A percentile compares a stretch with the other conserved stretches of the same genome.
Conservation (phyloP, 2,329 filamentous ascomycete genomes). For the Pestalotiopsis fici region DNA sequence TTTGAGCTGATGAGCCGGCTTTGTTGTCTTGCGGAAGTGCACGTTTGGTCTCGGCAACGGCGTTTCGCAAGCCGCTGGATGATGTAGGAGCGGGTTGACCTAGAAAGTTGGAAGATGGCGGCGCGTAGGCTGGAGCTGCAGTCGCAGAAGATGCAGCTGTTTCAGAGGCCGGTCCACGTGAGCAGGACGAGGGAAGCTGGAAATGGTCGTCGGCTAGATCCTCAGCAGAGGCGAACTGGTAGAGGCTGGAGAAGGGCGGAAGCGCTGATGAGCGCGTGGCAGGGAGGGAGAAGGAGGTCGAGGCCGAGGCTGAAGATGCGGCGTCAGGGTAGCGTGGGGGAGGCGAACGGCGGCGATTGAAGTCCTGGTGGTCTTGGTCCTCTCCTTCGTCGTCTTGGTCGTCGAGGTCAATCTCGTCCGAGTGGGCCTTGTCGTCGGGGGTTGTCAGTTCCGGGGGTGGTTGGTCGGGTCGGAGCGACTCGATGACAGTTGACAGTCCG, state of each 20-base stretch:
- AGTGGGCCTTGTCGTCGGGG: slow-evolving; percentile 16
- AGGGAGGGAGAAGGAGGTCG: slow-evolving; percentile 33
- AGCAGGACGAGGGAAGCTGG: slow-evolving; percentile 23
- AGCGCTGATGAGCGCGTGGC: slow-evolving; percentile 44
- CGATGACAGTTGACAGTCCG: slow-evolving; percentile 45
- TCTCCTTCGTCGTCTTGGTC: slow-evolving; percentile 31
- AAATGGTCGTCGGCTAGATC: slow-evolving; percentile 30
- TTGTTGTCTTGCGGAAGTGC: slow-evolving; percentile 83
- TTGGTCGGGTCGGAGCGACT: slow-evolving; percentile 29
- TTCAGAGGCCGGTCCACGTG: slow-evolving; percentile 24
- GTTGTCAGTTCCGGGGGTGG: slow-evolving; percentile 13
- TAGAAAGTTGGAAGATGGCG: slow-evolving; percentile 39
- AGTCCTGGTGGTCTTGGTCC: slow-evolving; percentile 31
- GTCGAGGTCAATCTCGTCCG: slow-evolving; percentile 31
- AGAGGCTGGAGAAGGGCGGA: slow-evolving; percentile 64
- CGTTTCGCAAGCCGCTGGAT: slow-evolving; percentile 46
- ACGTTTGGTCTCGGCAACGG: slow-evolving; percentile 76
- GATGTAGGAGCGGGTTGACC: slow-evolving; percentile 32
- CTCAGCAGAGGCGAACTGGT: slow-evolving; percentile 36
- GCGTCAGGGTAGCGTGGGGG: slow-evolving; percentile 66
- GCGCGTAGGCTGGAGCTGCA: slow-evolving; percentile 59
- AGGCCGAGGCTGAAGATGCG: slow-evolving; percentile 50
- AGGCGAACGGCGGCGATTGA: slow-evolving; percentile 46
- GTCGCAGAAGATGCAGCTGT: slow-evolving; percentile 36
- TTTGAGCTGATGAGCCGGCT: slow-evolving; percentile 67